Evolutionary conservation across 1,284 basidiomycete species (phyloP), one percentile per base, ranked within the genome.

Genomic region (Salmacisia buchloeana): DNA sequence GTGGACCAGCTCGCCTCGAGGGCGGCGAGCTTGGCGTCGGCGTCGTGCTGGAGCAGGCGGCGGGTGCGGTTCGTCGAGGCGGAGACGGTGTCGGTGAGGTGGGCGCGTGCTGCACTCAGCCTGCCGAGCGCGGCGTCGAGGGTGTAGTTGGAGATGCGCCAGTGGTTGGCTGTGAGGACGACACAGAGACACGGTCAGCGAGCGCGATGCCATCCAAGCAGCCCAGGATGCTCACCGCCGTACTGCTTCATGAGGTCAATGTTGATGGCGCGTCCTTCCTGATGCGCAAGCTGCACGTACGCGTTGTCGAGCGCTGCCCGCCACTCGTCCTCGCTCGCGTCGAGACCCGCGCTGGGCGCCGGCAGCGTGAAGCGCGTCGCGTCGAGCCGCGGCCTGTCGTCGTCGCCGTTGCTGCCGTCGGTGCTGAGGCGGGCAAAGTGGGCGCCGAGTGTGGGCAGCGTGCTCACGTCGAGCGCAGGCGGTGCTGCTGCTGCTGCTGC

Each of bases 211-310:
- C n/a, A 49, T 13, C 3, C 13, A 23, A 25, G 29, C 23, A 27
- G 46, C 23, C 23, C 7, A 27, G 9, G 23, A 18, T 52, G 46
- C 46, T 52, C 46, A 52, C 46, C 46, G 7, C 46, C 46, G 25
- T 52, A 52, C 29, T 29, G 23, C 46, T 52, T 52, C 46, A 52
- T 52, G 23, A 52, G 46, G 25, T 52, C 46, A 27, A 52, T 52
- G 46, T 52, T 52, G 46, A 52, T 52, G 23, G 46, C 46, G 6
- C 46, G 46, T 7, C 46, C 46, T 52, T 52, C 46, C 18, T 52
- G 46, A 52, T 52, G 46, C 25, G 46, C 6, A 10, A 52, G 7
- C 25, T 52, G 46, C 9, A 52, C 29, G 25, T 52, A 52, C 4
- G 46, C 46, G 25, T 52, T 52, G 25, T 52, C 46, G 29, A 52